Evolutionary conservation across 2,329 filamentous ascomycete species (phyloP), one percentile per base, ranked within the genome.

Genomic region (Scopulariopsis brevicaulis): DNA sequence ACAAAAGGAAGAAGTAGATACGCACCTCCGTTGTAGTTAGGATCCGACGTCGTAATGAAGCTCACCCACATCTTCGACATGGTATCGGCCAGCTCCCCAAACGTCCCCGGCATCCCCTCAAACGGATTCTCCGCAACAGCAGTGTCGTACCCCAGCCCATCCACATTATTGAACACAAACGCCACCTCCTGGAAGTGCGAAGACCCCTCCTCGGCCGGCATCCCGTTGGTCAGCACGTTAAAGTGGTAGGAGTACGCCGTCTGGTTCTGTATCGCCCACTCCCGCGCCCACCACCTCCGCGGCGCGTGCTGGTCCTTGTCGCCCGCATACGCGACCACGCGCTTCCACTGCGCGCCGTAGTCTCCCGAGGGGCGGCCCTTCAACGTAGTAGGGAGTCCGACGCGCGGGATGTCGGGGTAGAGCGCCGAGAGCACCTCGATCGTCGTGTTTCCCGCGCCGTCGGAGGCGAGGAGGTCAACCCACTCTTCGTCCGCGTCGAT

Each of bases 401-500:
- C 68, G 0, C 66, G 70, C 5, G 77, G 75, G 53, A 73, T 69
- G 56, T 81, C 72, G 0, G 80, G 79, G 65, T 83, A 83, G 8
- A 78, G 68, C 1, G 64, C 62, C 3, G 75, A 67, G 50, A 79
- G 65, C 28, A 65, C 63, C 32, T 70, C 64, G 4, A 73, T 66
- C 57, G 68, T 60, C 58, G 61, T 53, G 60, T 63, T 64, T 60
- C 63, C 62, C 3, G 66, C 58, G 22, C 60, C 62, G 10, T 60
- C 59, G 51, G 60, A 62, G 63, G 64, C 60, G 15, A 79, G 67
- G 55, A 68, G 71, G 22, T 67, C 64, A 52, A 71, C 67, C 64
- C 85, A 81, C 55, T 84, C 74, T 18, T 70, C 74, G 12, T 74
- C 78, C 1, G 77, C 81, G 64, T 84, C 78, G 60, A 86, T 77